Evolutionary conservation across 257 asterid genomes (phyloP).

Genomic region (Eucommia ulmoides): DNA sequence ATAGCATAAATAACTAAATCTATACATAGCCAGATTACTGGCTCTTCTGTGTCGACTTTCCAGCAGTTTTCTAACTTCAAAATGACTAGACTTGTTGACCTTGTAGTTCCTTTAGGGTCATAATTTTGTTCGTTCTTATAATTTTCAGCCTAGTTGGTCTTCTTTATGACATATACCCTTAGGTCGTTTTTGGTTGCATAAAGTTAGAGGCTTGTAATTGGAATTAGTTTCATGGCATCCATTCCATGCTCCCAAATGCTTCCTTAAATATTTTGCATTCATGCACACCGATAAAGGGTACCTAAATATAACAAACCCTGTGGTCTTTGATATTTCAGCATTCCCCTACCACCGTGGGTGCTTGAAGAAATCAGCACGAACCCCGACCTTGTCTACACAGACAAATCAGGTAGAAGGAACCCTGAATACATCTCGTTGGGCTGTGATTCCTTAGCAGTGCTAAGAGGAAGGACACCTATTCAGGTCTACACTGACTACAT

Average conservation of each 20-base stretch:
- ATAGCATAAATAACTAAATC: no score
- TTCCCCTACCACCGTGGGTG: slow-evolving; percentile 1
- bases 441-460: slow-evolving; percentile 1
- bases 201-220: no score
- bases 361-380: slow-evolving; percentile 4
- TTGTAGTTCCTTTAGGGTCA: no score
- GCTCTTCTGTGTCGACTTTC: not conserved
- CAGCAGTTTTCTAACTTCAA: not conserved
- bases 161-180: no score
- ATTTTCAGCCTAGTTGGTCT: no score
- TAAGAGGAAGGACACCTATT: slow-evolving; percentile 2
- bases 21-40: no score
- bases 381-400: slow-evolving; percentile 1
- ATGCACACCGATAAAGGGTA: not conserved
- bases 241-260: no score
- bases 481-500: slow-evolving; percentile 1
- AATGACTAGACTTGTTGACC: not conserved
- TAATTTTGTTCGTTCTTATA: no score
- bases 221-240: no score
- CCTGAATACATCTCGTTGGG: slow-evolving; percentile 4
- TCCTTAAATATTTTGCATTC: no score
- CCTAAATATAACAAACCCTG: not conserved
- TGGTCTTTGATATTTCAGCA: not conserved
- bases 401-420: not conserved
- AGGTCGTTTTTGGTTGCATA: no score